Percentiles rank a stretch among this genome's conserved stretches.
Evolutionary conservation across 2,329 filamentous ascomycete genomes (phyloP).

Genomic region (Cladophialophora carrionii): DNA sequence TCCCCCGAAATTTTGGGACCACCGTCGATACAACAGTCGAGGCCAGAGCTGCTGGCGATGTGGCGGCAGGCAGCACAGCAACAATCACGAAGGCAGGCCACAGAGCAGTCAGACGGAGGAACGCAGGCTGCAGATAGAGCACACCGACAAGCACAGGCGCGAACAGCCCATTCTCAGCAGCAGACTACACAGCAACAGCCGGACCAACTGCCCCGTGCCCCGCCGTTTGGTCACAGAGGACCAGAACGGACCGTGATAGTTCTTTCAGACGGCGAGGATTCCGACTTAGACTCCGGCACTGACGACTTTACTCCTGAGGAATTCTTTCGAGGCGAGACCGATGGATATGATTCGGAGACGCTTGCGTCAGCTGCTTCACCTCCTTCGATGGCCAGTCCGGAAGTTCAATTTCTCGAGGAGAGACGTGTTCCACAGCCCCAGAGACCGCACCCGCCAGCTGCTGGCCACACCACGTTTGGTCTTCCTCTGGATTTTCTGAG

Average conservation of each 20-base stretch:
- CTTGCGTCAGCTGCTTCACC: not conserved
- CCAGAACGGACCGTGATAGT: slow-evolving; percentile 46
- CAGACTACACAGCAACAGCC: not conserved
- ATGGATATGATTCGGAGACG: not conserved
- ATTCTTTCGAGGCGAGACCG: not conserved
- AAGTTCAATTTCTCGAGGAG: slow-evolving; percentile 54
- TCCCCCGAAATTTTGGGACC: not conserved
- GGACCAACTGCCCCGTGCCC: slow-evolving; percentile 19
- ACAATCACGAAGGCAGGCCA: not conserved
- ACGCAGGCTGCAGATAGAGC: not conserved
- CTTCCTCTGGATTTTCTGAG: slow-evolving; percentile 26
- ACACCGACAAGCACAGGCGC: not conserved
- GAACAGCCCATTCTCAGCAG: not conserved
- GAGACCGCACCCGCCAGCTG: slow-evolving; percentile 13
- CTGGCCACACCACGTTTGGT: slow-evolving; percentile 31
- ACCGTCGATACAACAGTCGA: not conserved
- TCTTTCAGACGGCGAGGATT: slow-evolving; percentile 52
- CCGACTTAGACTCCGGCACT: slow-evolving; percentile 41
- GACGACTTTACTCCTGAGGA: not conserved
- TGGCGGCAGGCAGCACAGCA: slow-evolving; percentile 1
- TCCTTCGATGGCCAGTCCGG: slow-evolving; percentile 45
- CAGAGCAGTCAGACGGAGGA: not conserved
- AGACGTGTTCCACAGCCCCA: slow-evolving; percentile 25
- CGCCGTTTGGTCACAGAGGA: slow-evolving; percentile 19
- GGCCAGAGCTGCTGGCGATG: not conserved